Evolutionary conservation across 768 basidiomycete species (phyloP).

Genomic region (Phylloporus scabripes): DNA sequence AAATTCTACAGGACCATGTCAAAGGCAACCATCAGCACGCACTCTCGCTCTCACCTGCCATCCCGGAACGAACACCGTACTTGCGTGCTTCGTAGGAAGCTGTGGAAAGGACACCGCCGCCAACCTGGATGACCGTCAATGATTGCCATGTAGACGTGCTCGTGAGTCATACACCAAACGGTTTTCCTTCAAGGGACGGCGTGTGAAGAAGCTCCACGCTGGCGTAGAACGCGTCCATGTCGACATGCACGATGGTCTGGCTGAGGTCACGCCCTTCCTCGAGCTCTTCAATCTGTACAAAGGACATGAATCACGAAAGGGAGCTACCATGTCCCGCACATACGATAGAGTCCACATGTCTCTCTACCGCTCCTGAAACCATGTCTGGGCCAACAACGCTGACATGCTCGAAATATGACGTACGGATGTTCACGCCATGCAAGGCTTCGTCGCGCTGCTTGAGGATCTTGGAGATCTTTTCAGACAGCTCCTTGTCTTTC

Average conservation of each 20-base stretch:
- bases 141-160: slow-evolving; percentile 1
- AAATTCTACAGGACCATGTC: slow-evolving; percentile 50
- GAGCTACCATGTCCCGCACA: slow-evolving; percentile 20
- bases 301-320: not conserved
- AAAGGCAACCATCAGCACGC: not conserved
- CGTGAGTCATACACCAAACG: slow-evolving; percentile 58
- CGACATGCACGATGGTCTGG: slow-evolving; percentile 87
- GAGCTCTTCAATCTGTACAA: slow-evolving; percentile 52
- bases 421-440: slow-evolving; percentile 53
- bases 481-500: slow-evolving; percentile 81
- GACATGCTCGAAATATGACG: slow-evolving; percentile 18
- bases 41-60: slow-evolving; percentile 65
- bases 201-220: slow-evolving; percentile 69
- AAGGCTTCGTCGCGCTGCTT: slow-evolving; percentile 56
- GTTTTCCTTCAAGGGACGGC: slow-evolving; percentile 59
- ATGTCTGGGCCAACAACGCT: not conserved
- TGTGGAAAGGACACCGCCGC: slow-evolving; percentile 78
- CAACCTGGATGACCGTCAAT: slow-evolving; percentile 46
- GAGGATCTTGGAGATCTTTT: slow-evolving; percentile 66
- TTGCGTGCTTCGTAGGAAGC: slow-evolving; percentile 92
- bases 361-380: slow-evolving; percentile 52
- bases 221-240: slow-evolving; percentile 93
- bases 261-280: slow-evolving; percentile 73
- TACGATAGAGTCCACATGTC: slow-evolving; percentile 64
- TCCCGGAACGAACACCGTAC: slow-evolving; percentile 88